A percentile compares a stretch with the other conserved stretches of the same genome.
Evolutionary conservation across 768 basidiomycete genomes (phyloP).

Genomic region (Agrocybe chaxingu): DNA sequence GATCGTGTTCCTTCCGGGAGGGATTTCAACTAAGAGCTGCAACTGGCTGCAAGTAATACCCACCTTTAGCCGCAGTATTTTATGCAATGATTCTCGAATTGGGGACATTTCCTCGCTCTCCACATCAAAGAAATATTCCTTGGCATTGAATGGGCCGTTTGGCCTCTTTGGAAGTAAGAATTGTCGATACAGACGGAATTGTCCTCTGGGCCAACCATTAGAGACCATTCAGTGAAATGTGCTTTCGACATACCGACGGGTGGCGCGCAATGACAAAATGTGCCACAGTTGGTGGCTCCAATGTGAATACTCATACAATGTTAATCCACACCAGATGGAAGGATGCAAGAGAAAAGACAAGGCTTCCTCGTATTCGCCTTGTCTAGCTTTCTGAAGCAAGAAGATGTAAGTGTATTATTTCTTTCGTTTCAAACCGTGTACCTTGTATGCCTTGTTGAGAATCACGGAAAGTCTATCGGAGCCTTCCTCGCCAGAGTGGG

Average conservation of each 20-base stretch:
- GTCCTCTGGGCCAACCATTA: constrained; percentile 43
- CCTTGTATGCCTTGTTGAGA: constrained; percentile 69
- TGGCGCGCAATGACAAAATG: constrained; percentile 62
- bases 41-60: constrained; percentile 15
- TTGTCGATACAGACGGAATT: constrained; percentile 63
- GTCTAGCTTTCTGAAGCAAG: constrained; percentile 54
- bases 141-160: constrained; percentile 46
- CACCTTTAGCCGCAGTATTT: constrained; percentile 45
- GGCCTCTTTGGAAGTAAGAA: constrained; percentile 61
- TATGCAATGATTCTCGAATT: constrained; percentile 41
- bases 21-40: constrained; percentile 24
- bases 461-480: constrained; percentile 58
- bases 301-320: constrained; percentile 57
- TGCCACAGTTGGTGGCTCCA: constrained; percentile 84
- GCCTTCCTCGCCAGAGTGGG: constrained; percentile 52
- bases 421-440: constrained; percentile 20
- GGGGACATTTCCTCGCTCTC: constrained; percentile 35
- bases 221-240: background rate
- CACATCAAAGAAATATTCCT: constrained; percentile 54
- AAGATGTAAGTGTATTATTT: constrained; percentile 5
- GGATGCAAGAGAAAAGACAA: constrained; percentile 64
- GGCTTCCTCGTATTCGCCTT: constrained; percentile 63
- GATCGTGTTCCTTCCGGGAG: constrained; percentile 58
- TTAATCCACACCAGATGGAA: constrained; percentile 65
- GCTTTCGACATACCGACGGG: constrained; percentile 51